Base-by-base conservation (phyloP, 1,284 basidiomycete genomes). In the Cryptococcus floricola region DNA sequence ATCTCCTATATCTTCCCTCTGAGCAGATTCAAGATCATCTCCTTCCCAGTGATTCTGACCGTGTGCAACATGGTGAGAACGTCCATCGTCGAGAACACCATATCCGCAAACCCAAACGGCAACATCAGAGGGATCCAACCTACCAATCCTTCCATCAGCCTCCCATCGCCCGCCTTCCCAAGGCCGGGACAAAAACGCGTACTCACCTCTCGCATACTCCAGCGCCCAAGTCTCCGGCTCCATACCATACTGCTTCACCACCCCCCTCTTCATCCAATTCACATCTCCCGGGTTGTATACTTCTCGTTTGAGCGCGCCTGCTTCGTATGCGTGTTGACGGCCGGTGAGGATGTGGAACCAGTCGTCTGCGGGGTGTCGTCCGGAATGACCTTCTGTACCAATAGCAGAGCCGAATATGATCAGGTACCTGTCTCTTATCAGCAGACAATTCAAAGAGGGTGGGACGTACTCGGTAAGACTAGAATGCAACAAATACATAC, bases 231-330 rank as follows among this genome's bases (percentile, higher is more conserved):
- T 94, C 12, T 89, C 90, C 63, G 93, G 85, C 67, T 91, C 90
- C 89, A 98, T 95, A 77, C 91, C 92, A 80, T 98, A 98, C 77
- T 98, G 96, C 81, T 96, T 97, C 53, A 87, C 87, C 1, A 83
- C 81, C 7, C 92, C 92, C 34, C 95, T 81, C 9, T 81, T 84
- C 56, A 98, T 80, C 71, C 88, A 82, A 76, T 98, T 90, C 9
- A 96, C 87, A 53, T 83, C 85, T 6, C 95, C 95, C 1, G 91
- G 80, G 3, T 80, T 78, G 75, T 98, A 98, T 39, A 84, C 72
- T 81, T 97, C 92, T 80, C 84, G 87, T 65, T 86, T 84, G 39
- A 98, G 79, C 4, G 82, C 82, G 25, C 92, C 93, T 0, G 95
- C 86, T 14, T 63, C 69, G 75, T 91, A 96, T 1, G 93, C 94